Evolutionary conservation across 768 basidiomycete species (phyloP), one percentile per base, ranked within the genome.

Genomic region (Imleria badia): DNA sequence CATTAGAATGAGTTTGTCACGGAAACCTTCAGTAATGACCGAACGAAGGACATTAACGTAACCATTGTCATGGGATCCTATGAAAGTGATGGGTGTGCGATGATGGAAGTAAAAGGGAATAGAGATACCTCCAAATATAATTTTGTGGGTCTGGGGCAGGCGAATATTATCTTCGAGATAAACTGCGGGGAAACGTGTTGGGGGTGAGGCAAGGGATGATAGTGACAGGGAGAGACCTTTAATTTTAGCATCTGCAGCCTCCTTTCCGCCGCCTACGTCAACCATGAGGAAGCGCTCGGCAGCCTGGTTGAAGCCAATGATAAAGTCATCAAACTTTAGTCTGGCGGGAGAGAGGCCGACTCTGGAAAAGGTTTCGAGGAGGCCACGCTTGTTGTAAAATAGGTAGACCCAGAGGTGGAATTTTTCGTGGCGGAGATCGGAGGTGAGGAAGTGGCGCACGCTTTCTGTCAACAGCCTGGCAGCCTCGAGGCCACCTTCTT

Each of bases 21-120:
- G 78, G 61, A 78, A 81, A 31, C 86, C 85, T 30, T 81, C 79
- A 41, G 86, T 87, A 49, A 85, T 80, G 47, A 84, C 79, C 19
- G 84, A 82, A 44, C 80, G 79, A 49, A 89, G 78, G 53, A 75
- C 77, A 23, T 81, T 78, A 47, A 80, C 77, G 72, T 89, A 89
- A 60, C 87, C 86, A 72, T 82, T 83, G 71, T 89, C 87, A 66
- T 89, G 87, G 63, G 83, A 84, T 58, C 85, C 86, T 87, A 58
- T 41, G 30, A 33, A 51, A 43, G 30, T 3, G 33, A 42, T 59
- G 10, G n/a, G 26, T 12, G 54, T 19, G 51, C 29, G 36, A 19
- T 44, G 48, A 55, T 31, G 26, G 48, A 56, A 35, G 29, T 26
- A 13, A 11, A 41, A 46, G 45, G 48, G 23, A 55, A 48, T 43